Evolutionary conservation across 2,329 filamentous ascomycete genomes (phyloP).

Genomic region (Colletotrichum tabaci): DNA sequence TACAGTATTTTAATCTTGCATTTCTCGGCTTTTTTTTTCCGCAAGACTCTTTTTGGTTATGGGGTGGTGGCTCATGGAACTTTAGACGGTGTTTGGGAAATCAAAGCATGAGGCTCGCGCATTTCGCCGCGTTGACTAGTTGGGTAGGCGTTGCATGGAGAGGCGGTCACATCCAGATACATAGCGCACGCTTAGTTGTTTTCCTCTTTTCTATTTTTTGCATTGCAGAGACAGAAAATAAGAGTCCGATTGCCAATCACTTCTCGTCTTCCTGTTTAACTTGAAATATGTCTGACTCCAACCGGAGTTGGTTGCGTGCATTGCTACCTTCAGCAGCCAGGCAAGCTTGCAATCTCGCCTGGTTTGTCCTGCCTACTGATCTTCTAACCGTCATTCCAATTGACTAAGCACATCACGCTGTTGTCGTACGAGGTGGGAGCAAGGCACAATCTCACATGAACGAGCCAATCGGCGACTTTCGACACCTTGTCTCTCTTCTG

Average conservation of each 20-base stretch:
- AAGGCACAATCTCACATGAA: no score
- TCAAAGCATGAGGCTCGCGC: conserved; percentile 36
- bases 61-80: conserved; percentile 19
- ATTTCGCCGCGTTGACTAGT: conserved; percentile 19
- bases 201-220: not conserved
- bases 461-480: no score
- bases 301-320: not conserved
- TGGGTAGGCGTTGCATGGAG: conserved; percentile 37
- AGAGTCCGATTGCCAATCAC: conserved; percentile 21
- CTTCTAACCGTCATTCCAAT: not conserved
- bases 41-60: conserved; percentile 34
- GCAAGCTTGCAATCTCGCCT: not conserved
- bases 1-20: conserved; percentile 43
- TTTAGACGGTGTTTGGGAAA: conserved; percentile 40
- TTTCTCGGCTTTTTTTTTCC: conserved; percentile 26
- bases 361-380: not conserved
- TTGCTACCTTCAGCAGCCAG: not conserved
- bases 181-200: conserved; percentile 29
- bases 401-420: not conserved
- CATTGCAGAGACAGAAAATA: conserved; percentile 40
- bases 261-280: not conserved
- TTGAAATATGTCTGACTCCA: not conserved
- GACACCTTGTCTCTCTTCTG: no score
- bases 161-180: conserved; percentile 38
- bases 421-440: not conserved